Conservation (phyloP, 2,329 filamentous ascomycete genomes). For the Botrytis fragariae region DNA sequence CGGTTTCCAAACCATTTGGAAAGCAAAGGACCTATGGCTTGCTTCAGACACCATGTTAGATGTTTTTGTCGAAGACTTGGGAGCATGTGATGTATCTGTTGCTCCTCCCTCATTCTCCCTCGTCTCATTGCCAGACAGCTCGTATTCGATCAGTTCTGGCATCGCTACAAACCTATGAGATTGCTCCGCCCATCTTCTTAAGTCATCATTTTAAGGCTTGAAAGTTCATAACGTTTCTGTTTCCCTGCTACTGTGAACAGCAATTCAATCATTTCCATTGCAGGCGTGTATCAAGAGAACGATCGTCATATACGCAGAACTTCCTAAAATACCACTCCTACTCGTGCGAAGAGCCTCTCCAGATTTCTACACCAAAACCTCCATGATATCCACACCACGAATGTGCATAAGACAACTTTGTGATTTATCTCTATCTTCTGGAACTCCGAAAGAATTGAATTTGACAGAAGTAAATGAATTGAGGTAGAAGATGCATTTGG, state of each 20-base stretch:
- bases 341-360: not conserved
- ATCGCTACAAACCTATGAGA: not conserved
- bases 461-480: not conserved
- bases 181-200: not conserved
- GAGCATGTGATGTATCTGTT: not conserved
- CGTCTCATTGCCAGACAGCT: not conserved
- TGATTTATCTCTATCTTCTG: not conserved
- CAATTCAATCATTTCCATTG: not conserved
- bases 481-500: not conserved
- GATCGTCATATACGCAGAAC: not conserved
- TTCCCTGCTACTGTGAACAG: not conserved
- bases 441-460: not conserved
- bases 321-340: not conserved
- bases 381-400: not conserved
- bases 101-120: not conserved
- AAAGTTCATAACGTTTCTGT: not conserved
- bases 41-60: not conserved
- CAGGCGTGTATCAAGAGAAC: not conserved
- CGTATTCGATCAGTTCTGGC: not conserved
- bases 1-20: not conserved
- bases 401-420: not conserved
- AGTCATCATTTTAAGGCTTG: not conserved
- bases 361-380: not conserved
- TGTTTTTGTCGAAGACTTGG: not conserved
- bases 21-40: not conserved